Conservation (phyloP, 2,329 filamentous ascomycete species). For the Aspergillus persii region DNA sequence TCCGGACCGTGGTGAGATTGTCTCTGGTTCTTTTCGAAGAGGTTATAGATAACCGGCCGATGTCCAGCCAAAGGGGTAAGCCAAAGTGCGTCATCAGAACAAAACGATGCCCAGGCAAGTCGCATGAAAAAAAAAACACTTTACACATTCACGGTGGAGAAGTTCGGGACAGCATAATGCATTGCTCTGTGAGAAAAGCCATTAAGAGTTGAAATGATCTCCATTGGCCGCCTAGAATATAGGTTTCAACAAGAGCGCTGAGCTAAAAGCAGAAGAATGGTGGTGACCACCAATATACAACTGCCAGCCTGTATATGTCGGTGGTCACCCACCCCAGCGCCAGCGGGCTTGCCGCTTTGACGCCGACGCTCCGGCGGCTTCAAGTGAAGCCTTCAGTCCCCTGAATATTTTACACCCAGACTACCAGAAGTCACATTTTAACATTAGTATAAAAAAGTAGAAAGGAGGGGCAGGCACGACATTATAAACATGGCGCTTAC, state of each 20-base stretch:
- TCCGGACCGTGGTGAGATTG: neutral
- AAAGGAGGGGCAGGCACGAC: too few relatives aligned
- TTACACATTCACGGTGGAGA: neutral
- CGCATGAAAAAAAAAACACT: neutral
- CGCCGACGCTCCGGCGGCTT: too few relatives aligned
- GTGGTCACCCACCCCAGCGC: too few relatives aligned
- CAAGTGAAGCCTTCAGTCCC: neutral
- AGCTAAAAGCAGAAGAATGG: too few relatives aligned
- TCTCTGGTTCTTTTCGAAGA: neutral
- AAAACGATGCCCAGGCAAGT: neutral
- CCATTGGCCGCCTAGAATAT: neutral
- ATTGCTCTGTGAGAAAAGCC: neutral
- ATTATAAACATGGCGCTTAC: too few relatives aligned
- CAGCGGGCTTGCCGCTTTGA: too few relatives aligned
- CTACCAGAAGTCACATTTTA: too few relatives aligned
- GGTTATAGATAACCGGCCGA: neutral
- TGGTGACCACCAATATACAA: too few relatives aligned
- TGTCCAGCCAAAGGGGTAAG: neutral
- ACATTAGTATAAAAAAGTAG: too few relatives aligned
- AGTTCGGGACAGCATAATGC: neutral
- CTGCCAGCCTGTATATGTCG: too few relatives aligned
- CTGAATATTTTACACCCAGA: conserved; percentile 1
- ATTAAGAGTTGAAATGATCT: neutral
- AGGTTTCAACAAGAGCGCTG: neutral
- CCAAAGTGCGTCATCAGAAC: neutral